Evolutionary conservation across 495 filamentous ascomycete species (phyloP).

Genomic region (Podospora didyma): DNA sequence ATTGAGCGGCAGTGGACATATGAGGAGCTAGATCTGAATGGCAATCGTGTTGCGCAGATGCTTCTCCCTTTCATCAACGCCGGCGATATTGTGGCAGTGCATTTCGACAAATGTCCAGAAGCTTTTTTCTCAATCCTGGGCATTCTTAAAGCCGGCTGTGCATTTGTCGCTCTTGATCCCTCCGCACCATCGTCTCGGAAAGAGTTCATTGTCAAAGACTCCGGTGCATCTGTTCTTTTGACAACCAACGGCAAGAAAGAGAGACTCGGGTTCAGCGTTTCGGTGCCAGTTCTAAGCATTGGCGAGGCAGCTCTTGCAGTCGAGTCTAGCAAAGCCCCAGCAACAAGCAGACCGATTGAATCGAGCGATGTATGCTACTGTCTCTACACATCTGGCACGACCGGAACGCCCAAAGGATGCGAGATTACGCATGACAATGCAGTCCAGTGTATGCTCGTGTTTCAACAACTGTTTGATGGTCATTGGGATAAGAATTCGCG

Average conservation of each 20-base stretch:
- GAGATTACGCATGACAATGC: slow-evolving; percentile 70
- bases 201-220: slow-evolving; percentile 63
- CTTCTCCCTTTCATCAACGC: slow-evolving; percentile 36
- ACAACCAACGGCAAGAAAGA: slow-evolving; percentile 27
- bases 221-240: slow-evolving; percentile 49
- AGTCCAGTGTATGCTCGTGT: slow-evolving; percentile 72
- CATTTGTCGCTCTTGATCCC: slow-evolving; percentile 73
- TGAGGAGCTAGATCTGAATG: slow-evolving; percentile 52
- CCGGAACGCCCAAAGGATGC: slow-evolving; percentile 75
- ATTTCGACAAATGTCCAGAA: slow-evolving; percentile 77
- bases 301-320: slow-evolving; percentile 27
- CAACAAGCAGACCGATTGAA: slow-evolving; percentile 21
- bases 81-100: slow-evolving; percentile 63
- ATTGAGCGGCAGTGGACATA: slow-evolving; percentile 57
- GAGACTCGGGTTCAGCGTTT: slow-evolving; percentile 25
- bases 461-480: slow-evolving; percentile 61
- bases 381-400: slow-evolving; percentile 80
- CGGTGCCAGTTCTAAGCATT: slow-evolving; percentile 36
- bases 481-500: slow-evolving; percentile 67
- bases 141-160: slow-evolving; percentile 76
- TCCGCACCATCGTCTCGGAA: slow-evolving; percentile 58
- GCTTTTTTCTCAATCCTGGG: slow-evolving; percentile 76
- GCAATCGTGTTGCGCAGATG: slow-evolving; percentile 57
- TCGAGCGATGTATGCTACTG: slow-evolving; percentile 61
- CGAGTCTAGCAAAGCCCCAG: slow-evolving; percentile 19